Evolutionary conservation across 1,284 basidiomycete species (phyloP).

Genomic region (Exsudoporus floridanus): DNA sequence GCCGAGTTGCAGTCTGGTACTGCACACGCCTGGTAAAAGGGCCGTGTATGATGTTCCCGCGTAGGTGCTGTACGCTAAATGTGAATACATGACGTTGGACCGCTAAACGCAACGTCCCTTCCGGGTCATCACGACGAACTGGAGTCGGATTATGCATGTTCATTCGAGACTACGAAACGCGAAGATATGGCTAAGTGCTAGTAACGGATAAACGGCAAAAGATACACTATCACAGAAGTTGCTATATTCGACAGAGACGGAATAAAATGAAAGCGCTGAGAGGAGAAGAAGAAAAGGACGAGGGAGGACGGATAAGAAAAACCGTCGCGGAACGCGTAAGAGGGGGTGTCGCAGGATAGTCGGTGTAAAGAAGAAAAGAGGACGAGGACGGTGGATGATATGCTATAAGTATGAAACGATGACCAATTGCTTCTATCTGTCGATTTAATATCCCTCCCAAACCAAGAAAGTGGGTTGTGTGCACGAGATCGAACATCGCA

Average conservation of each 20-base stretch:
- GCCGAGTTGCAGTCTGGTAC: neutral
- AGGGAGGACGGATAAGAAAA: neutral
- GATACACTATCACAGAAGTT: slow-evolving; percentile 22
- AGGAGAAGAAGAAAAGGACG: neutral
- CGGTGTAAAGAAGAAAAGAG: neutral
- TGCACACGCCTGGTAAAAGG: neutral
- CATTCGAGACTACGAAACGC: neutral
- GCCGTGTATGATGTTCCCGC: neutral
- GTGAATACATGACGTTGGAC: neutral
- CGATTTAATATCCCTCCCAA: slow-evolving; percentile 7
- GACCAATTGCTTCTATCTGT: slow-evolving; percentile 4
- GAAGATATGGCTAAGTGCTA: neutral
- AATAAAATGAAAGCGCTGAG: neutral
- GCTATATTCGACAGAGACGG: slow-evolving; percentile 12
- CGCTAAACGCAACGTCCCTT: neutral
- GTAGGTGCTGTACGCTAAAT: neutral
- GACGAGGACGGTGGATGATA: slow-evolving; percentile 1
- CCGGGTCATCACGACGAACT: neutral
- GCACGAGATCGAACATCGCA: slow-evolving; percentile 6
- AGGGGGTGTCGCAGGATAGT: slow-evolving; percentile 16
- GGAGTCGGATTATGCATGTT: slow-evolving; percentile 3
- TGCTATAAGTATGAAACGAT: slow-evolving; percentile 17
- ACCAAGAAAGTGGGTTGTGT: slow-evolving; percentile 9
- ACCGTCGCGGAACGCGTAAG: neutral
- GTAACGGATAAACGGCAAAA: slow-evolving; percentile 7